Conservation (phyloP, 208 protist genomes). For the Polymyxa betae region DNA sequence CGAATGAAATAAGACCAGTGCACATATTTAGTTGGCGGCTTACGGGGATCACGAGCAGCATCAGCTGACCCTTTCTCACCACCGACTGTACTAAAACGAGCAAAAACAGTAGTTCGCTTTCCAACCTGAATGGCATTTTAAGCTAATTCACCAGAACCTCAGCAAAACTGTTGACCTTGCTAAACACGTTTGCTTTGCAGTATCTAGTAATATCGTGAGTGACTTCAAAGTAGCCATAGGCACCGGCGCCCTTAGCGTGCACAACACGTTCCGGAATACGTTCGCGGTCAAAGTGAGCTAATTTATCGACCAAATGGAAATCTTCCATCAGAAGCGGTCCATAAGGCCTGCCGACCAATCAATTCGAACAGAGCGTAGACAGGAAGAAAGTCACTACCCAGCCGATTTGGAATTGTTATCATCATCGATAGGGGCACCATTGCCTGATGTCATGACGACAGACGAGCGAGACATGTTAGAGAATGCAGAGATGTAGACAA, state of each 20-base stretch:
- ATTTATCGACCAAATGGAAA: constrained; percentile 75
- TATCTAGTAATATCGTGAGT: constrained; percentile 75
- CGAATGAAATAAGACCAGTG: background rate
- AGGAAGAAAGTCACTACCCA: background rate
- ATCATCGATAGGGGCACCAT: background rate
- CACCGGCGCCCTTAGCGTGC: constrained; percentile 75
- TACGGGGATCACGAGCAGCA: background rate
- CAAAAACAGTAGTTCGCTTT: constrained; percentile 78
- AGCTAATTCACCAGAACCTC: background rate
- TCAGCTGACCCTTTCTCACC: constrained; percentile 49
- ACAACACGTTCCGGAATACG: constrained; percentile 79
- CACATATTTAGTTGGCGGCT: background rate
- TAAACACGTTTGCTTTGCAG: constrained; percentile 77
- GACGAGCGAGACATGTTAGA: no score
- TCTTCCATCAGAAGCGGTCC: constrained; percentile 71
- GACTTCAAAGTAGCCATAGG: constrained; percentile 75
- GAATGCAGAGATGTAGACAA: no score
- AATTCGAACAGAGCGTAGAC: no score
- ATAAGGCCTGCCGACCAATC: background rate
- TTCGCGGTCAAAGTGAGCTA: constrained; percentile 77
- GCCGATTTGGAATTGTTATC: background rate
- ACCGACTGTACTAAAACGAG: constrained; percentile 82
- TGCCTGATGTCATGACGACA: background rate
- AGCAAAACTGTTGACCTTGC: constrained; percentile 60
- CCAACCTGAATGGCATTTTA: constrained; percentile 34